Evolutionary conservation across 2,329 filamentous ascomycete species (phyloP).

Genomic region (Emericellopsis cladophorae): DNA sequence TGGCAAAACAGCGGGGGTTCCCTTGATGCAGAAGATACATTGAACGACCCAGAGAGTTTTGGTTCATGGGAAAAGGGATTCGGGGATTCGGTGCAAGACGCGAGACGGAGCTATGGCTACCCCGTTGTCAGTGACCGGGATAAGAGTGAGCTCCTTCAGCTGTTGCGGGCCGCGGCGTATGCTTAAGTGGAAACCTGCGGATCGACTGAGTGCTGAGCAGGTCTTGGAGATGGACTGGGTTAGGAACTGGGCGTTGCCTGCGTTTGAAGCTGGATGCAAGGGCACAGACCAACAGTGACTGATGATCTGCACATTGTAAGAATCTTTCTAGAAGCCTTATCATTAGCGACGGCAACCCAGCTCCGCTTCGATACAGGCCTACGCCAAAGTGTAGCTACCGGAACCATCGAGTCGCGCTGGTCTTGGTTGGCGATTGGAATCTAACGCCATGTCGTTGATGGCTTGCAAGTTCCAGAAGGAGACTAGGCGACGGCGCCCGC

Average conservation of each 20-base stretch:
- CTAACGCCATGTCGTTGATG: too few species aligned
- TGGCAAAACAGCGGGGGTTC: constrained; percentile 13
- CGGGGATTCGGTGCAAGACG: constrained; percentile 7
- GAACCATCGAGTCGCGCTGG: too few species aligned
- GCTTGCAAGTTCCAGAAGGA: too few species aligned
- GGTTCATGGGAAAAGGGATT: constrained; percentile 7
- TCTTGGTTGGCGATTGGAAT: too few species aligned
- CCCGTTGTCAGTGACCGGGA: constrained; percentile 5
- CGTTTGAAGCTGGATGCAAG: constrained; percentile 1
- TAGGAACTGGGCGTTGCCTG: constrained; percentile 6
- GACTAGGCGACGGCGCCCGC: too few species aligned
- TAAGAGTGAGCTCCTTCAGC: constrained; percentile 6
- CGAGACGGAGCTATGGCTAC: constrained; percentile 4
- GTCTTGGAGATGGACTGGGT: constrained; percentile 7
- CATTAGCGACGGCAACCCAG: too few species aligned
- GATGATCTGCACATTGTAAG: too few species aligned
- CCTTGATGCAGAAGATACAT: constrained; percentile 11
- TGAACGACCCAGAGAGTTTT: constrained; percentile 4
- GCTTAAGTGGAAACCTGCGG: constrained; percentile 7
- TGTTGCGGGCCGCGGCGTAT: constrained; percentile 12
- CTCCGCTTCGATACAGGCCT: too few species aligned
- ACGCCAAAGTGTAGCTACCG: too few species aligned
- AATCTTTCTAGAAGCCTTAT: too few species aligned
- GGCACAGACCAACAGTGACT: too few species aligned
- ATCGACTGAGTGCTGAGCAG: constrained; percentile 5